Conservation (phyloP, 2,329 filamentous ascomycete species). For the Dactylonectria macrodidyma region DNA sequence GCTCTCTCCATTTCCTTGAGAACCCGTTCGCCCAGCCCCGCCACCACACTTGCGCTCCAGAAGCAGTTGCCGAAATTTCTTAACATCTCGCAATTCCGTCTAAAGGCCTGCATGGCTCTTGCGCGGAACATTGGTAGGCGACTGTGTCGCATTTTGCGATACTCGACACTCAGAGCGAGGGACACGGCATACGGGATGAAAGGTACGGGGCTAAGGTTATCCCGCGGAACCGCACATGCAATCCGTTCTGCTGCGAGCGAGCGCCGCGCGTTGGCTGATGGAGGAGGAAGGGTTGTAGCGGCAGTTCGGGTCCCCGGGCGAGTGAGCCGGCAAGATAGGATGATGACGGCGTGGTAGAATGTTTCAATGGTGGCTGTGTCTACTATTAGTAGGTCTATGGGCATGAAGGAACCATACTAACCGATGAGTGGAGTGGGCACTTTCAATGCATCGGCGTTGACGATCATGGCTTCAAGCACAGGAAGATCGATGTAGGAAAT, state of each 20-base stretch:
- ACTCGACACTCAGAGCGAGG: conserved; percentile 73
- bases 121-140: conserved; percentile 71
- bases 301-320: conserved; percentile 57
- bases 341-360: conserved; percentile 75
- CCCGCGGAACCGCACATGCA: conserved; percentile 66
- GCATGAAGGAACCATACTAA: conserved; percentile 46
- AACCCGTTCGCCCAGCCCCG: conserved; percentile 68
- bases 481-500: conserved; percentile 67
- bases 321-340: conserved; percentile 72
- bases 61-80: conserved; percentile 70
- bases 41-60: conserved; percentile 70
- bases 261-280: conserved; percentile 68
- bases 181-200: conserved; percentile 75
- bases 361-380: conserved; percentile 70
- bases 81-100: conserved; percentile 67
- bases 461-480: conserved; percentile 70
- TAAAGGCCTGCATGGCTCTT: conserved; percentile 69
- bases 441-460: conserved; percentile 66
- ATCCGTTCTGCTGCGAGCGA: conserved; percentile 72
- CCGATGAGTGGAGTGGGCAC: conserved; percentile 65
- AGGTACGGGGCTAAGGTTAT: conserved; percentile 68
- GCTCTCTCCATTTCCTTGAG: conserved; percentile 70
- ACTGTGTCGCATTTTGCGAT: conserved; percentile 75
- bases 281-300: conserved; percentile 61
- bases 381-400: conserved; percentile 37